Conservation (phyloP, 768 basidiomycete genomes). For the Dictyophora rubrovolvata region DNA sequence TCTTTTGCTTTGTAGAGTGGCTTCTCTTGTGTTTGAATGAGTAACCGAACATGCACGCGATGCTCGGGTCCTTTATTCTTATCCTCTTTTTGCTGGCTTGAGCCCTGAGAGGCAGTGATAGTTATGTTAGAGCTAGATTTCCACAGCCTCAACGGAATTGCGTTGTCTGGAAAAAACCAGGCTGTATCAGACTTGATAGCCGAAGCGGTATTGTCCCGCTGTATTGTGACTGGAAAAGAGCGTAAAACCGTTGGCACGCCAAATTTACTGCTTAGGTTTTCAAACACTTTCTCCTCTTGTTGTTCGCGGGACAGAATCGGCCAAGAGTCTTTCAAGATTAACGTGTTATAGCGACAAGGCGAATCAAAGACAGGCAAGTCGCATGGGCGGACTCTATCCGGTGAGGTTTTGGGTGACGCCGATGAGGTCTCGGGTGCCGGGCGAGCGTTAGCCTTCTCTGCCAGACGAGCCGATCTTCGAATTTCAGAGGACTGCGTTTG, state of each 20-base stretch:
- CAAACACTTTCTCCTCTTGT: neutral
- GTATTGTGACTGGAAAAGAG: neutral
- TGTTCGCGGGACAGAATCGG: neutral
- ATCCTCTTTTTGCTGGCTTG: too few species aligned
- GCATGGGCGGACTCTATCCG: neutral
- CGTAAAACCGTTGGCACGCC: neutral
- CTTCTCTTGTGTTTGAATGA: neutral
- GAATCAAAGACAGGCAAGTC: neutral
- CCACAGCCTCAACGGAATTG: too few species aligned
- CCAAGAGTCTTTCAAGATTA: constrained; percentile 3
- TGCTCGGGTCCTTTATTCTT: neutral
- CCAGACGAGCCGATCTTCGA: too few species aligned
- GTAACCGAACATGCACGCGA: neutral
- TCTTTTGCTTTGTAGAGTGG: neutral
- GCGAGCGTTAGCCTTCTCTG: too few species aligned
- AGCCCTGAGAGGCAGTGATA: neutral
- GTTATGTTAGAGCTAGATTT: too few species aligned
- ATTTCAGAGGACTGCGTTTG: too few species aligned
- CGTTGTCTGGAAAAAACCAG: neutral
- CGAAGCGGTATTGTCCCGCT: neutral
- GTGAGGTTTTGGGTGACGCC: neutral
- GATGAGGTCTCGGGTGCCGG: neutral
- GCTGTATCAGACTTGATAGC: neutral
- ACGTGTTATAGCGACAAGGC: neutral
- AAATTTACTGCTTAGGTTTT: neutral